Evolutionary conservation across 495 filamentous ascomycete species (phyloP).

Genomic region (Penicillium chermesinum): DNA sequence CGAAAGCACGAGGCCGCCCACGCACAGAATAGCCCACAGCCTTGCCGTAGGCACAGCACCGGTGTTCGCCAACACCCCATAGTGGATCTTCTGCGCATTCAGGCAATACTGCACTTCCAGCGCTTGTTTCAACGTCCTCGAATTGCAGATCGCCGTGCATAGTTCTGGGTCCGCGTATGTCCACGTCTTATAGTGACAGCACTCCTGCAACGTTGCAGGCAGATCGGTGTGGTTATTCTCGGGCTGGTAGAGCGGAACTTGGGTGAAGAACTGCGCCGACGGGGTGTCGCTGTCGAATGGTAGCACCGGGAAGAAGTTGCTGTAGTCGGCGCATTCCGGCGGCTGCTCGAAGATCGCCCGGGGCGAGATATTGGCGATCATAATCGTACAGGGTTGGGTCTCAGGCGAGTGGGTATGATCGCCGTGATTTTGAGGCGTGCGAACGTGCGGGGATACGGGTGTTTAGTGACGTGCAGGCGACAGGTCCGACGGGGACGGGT

Average conservation of each 20-base stretch:
- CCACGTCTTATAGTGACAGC: constrained; percentile 11
- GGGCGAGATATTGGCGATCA: too few species aligned
- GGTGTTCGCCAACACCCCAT: constrained; percentile 8
- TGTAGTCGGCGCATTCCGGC: not conserved
- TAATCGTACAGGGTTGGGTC: too few species aligned
- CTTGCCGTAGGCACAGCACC: not conserved
- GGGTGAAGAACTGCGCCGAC: constrained; percentile 7
- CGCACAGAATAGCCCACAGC: not conserved
- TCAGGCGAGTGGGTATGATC: too few species aligned
- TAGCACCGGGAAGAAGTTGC: not conserved
- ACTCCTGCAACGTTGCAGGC: constrained; percentile 6
- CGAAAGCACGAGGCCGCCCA: constrained; percentile 10
- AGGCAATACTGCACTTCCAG: constrained; percentile 15
- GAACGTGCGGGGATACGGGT: too few species aligned
- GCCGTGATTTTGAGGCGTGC: too few species aligned
- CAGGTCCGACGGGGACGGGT: too few species aligned
- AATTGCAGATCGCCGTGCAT: constrained; percentile 17
- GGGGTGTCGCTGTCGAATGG: not conserved
- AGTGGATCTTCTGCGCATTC: constrained; percentile 8
- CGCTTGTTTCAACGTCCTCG: constrained; percentile 3
- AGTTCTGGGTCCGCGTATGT: constrained; percentile 13
- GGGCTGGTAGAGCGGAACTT: constrained; percentile 20
- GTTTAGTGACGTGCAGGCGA: too few species aligned
- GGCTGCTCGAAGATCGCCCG: too few species aligned
- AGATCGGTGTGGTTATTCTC: constrained; percentile 5